Base-by-base conservation (phyloP, 2,329 filamentous ascomycete genomes). In the Clathrospora elynae region DNA sequence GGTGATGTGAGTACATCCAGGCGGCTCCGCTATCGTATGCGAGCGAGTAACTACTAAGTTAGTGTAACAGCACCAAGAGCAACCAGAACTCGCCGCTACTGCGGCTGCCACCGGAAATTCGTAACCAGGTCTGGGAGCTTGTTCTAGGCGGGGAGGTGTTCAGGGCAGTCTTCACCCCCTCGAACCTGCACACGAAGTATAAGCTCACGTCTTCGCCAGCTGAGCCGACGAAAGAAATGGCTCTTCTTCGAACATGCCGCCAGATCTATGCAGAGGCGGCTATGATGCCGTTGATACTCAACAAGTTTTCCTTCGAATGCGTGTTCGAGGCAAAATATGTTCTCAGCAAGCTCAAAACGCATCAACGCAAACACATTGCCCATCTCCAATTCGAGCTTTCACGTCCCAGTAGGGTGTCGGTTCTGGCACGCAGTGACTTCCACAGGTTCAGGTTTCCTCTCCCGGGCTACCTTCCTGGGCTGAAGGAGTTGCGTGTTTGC, bases 251-350 rank as follows among this genome's bases (percentile, higher is more conserved):
- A 3, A 29, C 26, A 9, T 50, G 46, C 12, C 47, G 55, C 17
- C 50, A 57, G n/a, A 49, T 53, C 10, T 51, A 56, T 20, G 18
- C 22, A 6, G 53, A 53, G 19, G 28, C 51, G 9, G 35, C 39
- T 2, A 3, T 13, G 2, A 22, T 51, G 7, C 37, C 51, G 5
- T 19, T 40, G 3, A 13, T 18, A n/a, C 31, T 16, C 16, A 51
- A 11, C 11, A 17, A 1, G 2, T 37, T 46, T 22, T 12, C 17
- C 13, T 28, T 10, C 3, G 6, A 2, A n/a, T 1, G 2, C 5
- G 2, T 23, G 6, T 6, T 1, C 11, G 1, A 9, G 1, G 16
- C 11, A 10, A 28, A 8, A 9, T 16, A 13, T 10, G 12, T 5
- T 13, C 4, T 36, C 3, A 23, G 3, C 3, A 20, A 2, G 13